Evolutionary conservation across 345 rosid species (phyloP), one percentile per base, ranked within the genome.

Genomic region (Sonneratia alba): DNA sequence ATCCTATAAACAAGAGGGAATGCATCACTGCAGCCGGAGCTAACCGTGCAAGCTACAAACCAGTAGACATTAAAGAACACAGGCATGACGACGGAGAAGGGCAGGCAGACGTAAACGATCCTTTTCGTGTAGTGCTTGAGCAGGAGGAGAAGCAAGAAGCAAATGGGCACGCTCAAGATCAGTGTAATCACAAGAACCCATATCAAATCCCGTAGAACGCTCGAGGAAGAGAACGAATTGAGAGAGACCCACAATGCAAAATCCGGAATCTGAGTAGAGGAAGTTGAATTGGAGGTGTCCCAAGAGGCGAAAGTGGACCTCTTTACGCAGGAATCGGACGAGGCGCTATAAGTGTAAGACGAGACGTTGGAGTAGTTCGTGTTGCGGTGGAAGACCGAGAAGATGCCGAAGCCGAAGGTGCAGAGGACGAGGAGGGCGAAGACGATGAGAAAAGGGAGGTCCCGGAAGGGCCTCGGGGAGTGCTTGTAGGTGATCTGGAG

Each of bases 41-140:
- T 82, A 62, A 90, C 67, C 45, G 91, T 88, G 78, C 98, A 94
- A 19, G 96, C 93, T 48, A 90, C 93, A 48, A 94, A 94, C 98
- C 97, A 94, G 59, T 90, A 94, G 56, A 94, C 74, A 72, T 94
- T 85, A 68, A 94, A 83, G 72, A 91, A 87, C 48, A 87, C 43
- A 0, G 95, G 98, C 49, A 91, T 68, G 32, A 88, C 21, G 56
- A 94, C 72, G 53, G 91, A 85, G 83, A 91, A 88, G 59, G 98
- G 97, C 51, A 94, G 86, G 2, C 85, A 86, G 66, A 72, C 82
- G 75, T 91, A 94, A n/a, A 94, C 98, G 32, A 94, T 70, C 80
- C 91, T 91, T 71, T 90, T 94, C 38, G 97, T 79, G 74, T 88
- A 94, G 78, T 78, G 93, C 80, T 88, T 90, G 67, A 94, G 97